Conservation (phyloP, 2,329 filamentous ascomycete genomes). For the Aspergillus neotritici region DNA sequence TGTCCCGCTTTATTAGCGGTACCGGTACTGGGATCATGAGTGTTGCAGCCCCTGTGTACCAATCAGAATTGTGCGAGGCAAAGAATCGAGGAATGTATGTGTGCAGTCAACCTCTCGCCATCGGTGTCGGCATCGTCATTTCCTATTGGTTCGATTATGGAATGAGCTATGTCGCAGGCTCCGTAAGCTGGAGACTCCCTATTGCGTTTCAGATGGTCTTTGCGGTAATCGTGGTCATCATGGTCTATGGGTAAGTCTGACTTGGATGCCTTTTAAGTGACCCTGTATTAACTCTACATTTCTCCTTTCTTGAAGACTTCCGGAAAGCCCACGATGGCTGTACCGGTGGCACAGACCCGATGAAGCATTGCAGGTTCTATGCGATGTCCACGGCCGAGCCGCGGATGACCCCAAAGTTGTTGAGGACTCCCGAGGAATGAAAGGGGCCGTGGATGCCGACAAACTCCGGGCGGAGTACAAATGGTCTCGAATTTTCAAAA, state of each 20-base stretch:
- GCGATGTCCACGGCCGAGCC: slow-evolving; percentile 22
- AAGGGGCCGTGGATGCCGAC: slow-evolving; percentile 43
- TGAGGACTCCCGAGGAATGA: slow-evolving; percentile 34
- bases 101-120: slow-evolving; percentile 37
- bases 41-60: slow-evolving; percentile 37
- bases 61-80: slow-evolving; percentile 42
- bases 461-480: slow-evolving; percentile 28
- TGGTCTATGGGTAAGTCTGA: slow-evolving; percentile 27
- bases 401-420: slow-evolving; percentile 20
- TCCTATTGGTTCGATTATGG: slow-evolving; percentile 32
- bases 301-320: slow-evolving; percentile 14
- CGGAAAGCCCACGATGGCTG: slow-evolving; percentile 42
- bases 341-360: slow-evolving; percentile 38
- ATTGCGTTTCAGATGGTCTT: slow-evolving; percentile 45
- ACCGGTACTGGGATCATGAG: slow-evolving; percentile 46
- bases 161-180: slow-evolving; percentile 35
- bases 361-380: slow-evolving; percentile 23
- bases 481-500: slow-evolving; percentile 40
- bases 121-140: slow-evolving; percentile 35
- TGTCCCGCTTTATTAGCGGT: slow-evolving; percentile 47
- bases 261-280: not conserved
- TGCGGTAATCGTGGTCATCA: slow-evolving; percentile 36
- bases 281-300: no score
- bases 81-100: slow-evolving; percentile 42
- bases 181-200: slow-evolving; percentile 44